Percentiles rank a stretch among this genome's conserved stretches.
Evolutionary conservation across 805 yeast species (phyloP).

Genomic region (Debaryomyces maramus): DNA sequence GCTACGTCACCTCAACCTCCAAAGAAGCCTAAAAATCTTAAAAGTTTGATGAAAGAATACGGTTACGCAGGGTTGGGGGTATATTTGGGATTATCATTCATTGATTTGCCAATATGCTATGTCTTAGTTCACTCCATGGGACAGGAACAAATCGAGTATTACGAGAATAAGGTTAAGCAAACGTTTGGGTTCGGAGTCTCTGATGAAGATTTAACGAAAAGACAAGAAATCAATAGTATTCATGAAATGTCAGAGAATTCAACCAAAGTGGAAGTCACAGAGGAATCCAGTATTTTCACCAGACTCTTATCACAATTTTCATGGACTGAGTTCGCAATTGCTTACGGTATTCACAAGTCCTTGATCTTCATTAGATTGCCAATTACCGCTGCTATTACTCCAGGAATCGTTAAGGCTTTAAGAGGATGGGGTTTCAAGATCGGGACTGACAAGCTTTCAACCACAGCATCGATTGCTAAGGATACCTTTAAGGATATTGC

Average conservation of each 20-base stretch:
- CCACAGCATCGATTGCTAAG: slow-evolving; percentile 36
- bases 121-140: slow-evolving; percentile 83
- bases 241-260: slow-evolving; percentile 23
- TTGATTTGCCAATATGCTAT: slow-evolving; percentile 86
- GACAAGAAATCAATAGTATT: slow-evolving; percentile 35
- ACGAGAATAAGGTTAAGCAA: slow-evolving; percentile 60
- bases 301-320: slow-evolving; percentile 40
- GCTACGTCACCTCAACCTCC: slow-evolving; percentile 10
- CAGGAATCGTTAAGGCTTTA: slow-evolving; percentile 64
- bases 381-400: slow-evolving; percentile 88
- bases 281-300: slow-evolving; percentile 10
- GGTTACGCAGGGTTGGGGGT: slow-evolving; percentile 92
- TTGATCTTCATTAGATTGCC: slow-evolving; percentile 84
- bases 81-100: slow-evolving; percentile 65
- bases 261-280: slow-evolving; percentile 19
- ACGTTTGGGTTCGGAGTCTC: slow-evolving; percentile 61
- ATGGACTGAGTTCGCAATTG: slow-evolving; percentile 83
- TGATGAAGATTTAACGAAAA: slow-evolving; percentile 41
- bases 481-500: slow-evolving; percentile 39
- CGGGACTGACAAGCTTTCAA: slow-evolving; percentile 50
- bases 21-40: slow-evolving; percentile 48
- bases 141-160: slow-evolving; percentile 70
- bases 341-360: slow-evolving; percentile 91
- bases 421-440: slow-evolving; percentile 79
- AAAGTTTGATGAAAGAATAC: slow-evolving; percentile 74